Percentiles rank a stretch among this genome's conserved stretches.
Conservation (phyloP, 192 early-diverging fungal species). For the Coemansia reversa region DNA sequence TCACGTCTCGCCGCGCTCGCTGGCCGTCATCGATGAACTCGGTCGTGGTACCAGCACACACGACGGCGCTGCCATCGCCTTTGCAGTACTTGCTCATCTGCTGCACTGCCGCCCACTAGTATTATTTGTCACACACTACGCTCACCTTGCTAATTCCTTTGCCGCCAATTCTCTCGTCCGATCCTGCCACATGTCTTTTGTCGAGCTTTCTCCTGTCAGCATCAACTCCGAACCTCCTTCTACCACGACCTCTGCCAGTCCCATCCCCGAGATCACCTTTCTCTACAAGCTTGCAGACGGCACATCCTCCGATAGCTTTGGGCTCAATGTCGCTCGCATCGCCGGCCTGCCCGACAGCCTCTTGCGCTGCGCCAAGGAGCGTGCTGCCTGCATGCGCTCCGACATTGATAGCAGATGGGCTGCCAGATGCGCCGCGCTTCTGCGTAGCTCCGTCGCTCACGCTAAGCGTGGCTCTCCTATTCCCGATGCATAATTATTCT, state of each 20-base stretch:
- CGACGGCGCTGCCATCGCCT: constrained; percentile 97
- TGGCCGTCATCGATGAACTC: constrained; percentile 96
- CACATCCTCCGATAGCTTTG: constrained; percentile 86
- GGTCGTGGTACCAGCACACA: constrained; percentile 95
- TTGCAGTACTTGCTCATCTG: constrained; percentile 85
- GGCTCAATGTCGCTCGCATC: constrained; percentile 95
- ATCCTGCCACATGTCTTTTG: constrained; percentile 43
- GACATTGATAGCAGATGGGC: constrained; percentile 42
- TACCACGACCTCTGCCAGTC: constrained; percentile 61
- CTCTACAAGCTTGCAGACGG: constrained; percentile 87
- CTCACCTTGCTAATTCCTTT: constrained; percentile 68
- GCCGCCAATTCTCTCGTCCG: constrained; percentile 17
- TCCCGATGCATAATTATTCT: neutral
- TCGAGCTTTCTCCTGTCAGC: constrained; percentile 63
- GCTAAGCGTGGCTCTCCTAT: neutral
- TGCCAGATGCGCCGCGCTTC: constrained; percentile 12
- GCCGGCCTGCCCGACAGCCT: constrained; percentile 78
- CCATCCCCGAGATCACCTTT: constrained; percentile 75
- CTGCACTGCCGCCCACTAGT: constrained; percentile 72
- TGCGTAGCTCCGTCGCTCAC: constrained; percentile 30
- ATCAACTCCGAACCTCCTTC: constrained; percentile 58
- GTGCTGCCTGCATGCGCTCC: constrained; percentile 71
- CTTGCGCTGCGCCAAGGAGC: constrained; percentile 65
- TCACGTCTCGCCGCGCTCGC: constrained; percentile 79
- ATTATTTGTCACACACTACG: constrained; percentile 96